Evolutionary conservation across 2,329 filamentous ascomycete species (phyloP).

Genomic region (Nigrospora osmanthi): DNA sequence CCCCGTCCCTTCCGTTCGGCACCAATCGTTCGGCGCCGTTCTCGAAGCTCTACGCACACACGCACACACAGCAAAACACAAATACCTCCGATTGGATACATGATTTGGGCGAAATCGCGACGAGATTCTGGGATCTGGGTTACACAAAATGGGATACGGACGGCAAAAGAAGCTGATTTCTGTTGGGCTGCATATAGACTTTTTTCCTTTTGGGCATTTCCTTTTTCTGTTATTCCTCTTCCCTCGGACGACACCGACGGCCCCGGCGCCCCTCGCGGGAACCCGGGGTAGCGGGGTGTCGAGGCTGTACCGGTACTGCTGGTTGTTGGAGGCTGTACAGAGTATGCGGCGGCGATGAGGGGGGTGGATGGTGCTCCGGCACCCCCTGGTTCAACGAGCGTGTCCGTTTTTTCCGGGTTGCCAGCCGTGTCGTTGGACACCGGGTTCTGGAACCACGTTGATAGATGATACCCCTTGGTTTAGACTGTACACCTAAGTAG

Average conservation of each 20-base stretch:
- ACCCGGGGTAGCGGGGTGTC: slow-evolving; percentile 1
- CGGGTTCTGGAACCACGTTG: slow-evolving; percentile 25
- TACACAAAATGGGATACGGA: slow-evolving; percentile 20
- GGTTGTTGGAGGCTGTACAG: neutral
- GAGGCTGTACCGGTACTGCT: slow-evolving; percentile 1
- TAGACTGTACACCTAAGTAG: slow-evolving; percentile 29
- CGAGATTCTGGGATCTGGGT: slow-evolving; percentile 12
- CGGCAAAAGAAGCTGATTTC: slow-evolving; percentile 16
- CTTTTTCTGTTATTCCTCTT: neutral
- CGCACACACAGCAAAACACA: too few species aligned
- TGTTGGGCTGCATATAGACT: slow-evolving; percentile 23
- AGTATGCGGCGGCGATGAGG: slow-evolving; percentile 12
- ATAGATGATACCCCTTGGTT: slow-evolving; percentile 27
- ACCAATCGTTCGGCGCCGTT: too few species aligned
- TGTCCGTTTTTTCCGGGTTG: slow-evolving; percentile 14
- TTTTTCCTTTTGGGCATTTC: slow-evolving; percentile 17
- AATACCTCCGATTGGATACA: too few species aligned
- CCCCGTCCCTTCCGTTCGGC: too few species aligned
- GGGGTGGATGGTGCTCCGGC: slow-evolving; percentile 10
- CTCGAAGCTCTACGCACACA: too few species aligned
- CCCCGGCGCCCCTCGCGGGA: slow-evolving; percentile 14
- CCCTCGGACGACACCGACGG: slow-evolving; percentile 1
- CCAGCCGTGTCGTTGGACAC: slow-evolving; percentile 15
- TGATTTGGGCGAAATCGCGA: slow-evolving; percentile 6
- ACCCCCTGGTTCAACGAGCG: slow-evolving; percentile 1